Evolutionary conservation across 106 monocot genomes (phyloP).

Genomic region (Apostasia shenzhenica): DNA sequence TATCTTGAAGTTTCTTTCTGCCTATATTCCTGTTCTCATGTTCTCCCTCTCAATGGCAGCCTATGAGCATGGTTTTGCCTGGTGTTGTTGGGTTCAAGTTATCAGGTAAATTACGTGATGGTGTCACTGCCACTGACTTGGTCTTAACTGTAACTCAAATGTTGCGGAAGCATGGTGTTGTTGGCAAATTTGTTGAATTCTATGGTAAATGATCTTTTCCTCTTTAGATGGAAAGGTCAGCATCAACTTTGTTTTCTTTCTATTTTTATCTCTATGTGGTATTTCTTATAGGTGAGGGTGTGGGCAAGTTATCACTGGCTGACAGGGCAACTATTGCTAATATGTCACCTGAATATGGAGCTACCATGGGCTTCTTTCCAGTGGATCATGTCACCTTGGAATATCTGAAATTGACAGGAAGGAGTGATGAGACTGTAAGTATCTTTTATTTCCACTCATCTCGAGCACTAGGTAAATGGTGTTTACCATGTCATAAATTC

Average conservation of each 20-base stretch:
- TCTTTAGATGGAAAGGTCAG: not conserved
- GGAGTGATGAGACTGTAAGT: slow-evolving; percentile 93
- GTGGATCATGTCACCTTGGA: slow-evolving; percentile 82
- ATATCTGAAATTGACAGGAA: slow-evolving; percentile 82
- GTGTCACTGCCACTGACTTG: slow-evolving; percentile 88
- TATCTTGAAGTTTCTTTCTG: not conserved
- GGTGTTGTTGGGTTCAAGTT: slow-evolving; percentile 94
- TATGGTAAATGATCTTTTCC: slow-evolving; percentile 42
- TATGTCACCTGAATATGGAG: slow-evolving; percentile 99
- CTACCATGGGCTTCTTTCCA: slow-evolving; percentile 99
- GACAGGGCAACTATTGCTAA: slow-evolving; percentile 93
- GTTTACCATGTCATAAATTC: not conserved
- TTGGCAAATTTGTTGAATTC: slow-evolving; percentile 96
- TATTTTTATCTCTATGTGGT: not conserved
- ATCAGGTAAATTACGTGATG: slow-evolving; percentile 62
- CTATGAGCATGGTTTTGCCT: slow-evolving; percentile 97
- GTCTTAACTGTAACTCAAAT: slow-evolving; percentile 92
- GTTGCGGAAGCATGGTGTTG: slow-evolving; percentile 87
- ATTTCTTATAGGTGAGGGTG: slow-evolving; percentile 55
- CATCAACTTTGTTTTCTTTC: not conserved
- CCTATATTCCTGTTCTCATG: not conserved
- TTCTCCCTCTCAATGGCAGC: slow-evolving; percentile 28
- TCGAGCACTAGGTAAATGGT: not conserved
- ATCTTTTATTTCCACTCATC: not conserved
- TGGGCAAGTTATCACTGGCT: slow-evolving; percentile 70